Base-by-base conservation (phyloP, 1,284 basidiomycete genomes). In the Schizophyllum commune region DNA sequence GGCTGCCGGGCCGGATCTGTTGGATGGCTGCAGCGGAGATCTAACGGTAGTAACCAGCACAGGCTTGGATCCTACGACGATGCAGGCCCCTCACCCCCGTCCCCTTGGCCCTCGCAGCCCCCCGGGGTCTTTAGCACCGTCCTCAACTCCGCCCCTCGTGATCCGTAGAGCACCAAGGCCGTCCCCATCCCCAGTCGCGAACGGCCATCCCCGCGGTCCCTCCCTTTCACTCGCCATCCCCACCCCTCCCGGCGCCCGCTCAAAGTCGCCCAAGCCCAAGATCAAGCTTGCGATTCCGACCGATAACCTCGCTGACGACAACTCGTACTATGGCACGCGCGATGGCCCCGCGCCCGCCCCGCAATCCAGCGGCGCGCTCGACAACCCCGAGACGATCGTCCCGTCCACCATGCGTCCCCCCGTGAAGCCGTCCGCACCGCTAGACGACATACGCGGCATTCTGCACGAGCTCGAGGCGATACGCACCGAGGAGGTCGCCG, bases 101-200 rank as follows among this genome's bases (percentile, higher is more conserved):
- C 85, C 85, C n/a, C 71, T 78, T 57, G 85, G 86, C n/a, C 86
- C 85, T 51, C 81, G 85, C 52, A 76, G 67, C 17, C 69, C 69
- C 7, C 70, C 78, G 34, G 71, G 62, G n/a, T 54, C 65, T 57
- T 63, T 75, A 64, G 68, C 74, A 55, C 73, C 73, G 60, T 56
- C 65, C 68, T 59, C 71, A 53, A 71, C 71, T 54, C 33, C 68
- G 53, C 71, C 74, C 62, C 69, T 72, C 67, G 62, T 62, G 65
- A 74, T 77, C 67, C 72, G 68, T 62, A 72, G 69, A 66, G 69
- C 69, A 65, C 69, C 67, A 68, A 67, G 63, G 64, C 65, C 64
- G 70, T 70, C 57, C 8, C 71, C 63, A 15, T 51, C 59, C 22
- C 62, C 57, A 65, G 63, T 72, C 72, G 59, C 67, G 72, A 56